Conservation (phyloP, 2,329 filamentous ascomycete species). For the Ascochyta rabiei region DNA sequence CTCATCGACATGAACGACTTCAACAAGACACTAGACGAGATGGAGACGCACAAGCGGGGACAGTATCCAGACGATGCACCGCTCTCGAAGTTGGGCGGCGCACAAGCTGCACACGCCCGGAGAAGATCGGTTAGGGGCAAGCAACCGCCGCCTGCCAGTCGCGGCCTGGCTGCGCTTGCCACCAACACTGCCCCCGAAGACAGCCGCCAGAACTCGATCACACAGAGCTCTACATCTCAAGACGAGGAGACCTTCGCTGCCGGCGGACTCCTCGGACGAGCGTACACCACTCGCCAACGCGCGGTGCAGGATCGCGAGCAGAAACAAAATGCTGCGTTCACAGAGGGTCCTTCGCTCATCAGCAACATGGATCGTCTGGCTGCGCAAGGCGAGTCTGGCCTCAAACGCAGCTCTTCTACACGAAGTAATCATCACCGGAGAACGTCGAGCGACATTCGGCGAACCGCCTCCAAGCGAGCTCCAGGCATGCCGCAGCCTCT, state of each 20-base stretch:
- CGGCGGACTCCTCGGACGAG: constrained; percentile 56
- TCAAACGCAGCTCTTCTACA: constrained; percentile 40
- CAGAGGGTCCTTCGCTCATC: constrained; percentile 63
- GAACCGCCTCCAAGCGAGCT: constrained; percentile 54
- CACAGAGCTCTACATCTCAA: constrained; percentile 29
- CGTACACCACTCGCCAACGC: constrained; percentile 56
- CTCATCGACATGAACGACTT: constrained; percentile 68
- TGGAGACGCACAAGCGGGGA: constrained; percentile 30
- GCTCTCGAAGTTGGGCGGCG: constrained; percentile 30
- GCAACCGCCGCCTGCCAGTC: constrained; percentile 43
- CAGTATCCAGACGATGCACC: constrained; percentile 36
- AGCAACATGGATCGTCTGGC: constrained; percentile 50
- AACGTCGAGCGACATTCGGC: constrained; percentile 49
- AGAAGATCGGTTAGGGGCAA: constrained; percentile 48
- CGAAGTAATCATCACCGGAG: constrained; percentile 40
- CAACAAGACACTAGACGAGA: constrained; percentile 50
- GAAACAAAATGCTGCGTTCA: constrained; percentile 55
- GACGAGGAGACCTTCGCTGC: constrained; percentile 54
- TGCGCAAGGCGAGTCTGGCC: constrained; percentile 28
- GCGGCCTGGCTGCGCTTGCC: constrained; percentile 22
- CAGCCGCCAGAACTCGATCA: constrained; percentile 27
- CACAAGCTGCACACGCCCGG: constrained; percentile 40
- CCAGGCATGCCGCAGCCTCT: constrained; percentile 62
- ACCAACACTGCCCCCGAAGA: constrained; percentile 25
- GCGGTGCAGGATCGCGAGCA: constrained; percentile 48